Base-by-base conservation (phyloP, 2,329 filamentous ascomycete species). In the Lizonia empirigonia region DNA sequence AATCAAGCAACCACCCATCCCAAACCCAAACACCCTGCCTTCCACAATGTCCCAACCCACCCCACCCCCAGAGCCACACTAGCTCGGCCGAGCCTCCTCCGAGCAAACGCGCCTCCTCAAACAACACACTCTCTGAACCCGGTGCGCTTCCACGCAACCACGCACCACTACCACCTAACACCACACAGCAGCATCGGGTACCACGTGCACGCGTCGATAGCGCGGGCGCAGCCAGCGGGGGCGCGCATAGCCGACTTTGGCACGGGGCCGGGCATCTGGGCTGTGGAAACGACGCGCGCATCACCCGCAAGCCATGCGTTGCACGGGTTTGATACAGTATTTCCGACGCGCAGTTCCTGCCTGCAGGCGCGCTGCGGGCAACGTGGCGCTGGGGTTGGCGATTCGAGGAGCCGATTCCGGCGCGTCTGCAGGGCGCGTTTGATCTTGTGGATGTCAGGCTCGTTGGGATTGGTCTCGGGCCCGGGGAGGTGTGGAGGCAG, bases 401-500 rank as follows among this genome's bases (percentile, higher is more conserved):
- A 71, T 66, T 70, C 56, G 62, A 63, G 41, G 55, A 62, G 5
- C 66, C 68, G 3, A 55, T 69, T 12, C 68, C 68, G 0, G 35
- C 53, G 4, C 59, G 64, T 1, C 39, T 69, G 3, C 58, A 50
- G 5, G 66, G 67, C 18, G 55, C 55, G 22, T 71, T 63, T 47
- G 68, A 71, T 40, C 40, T 69, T 2, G 55, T 71, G n/a, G 67
- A 69, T 45, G 55, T 68, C n/a, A 60, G 67, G 0, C 52, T 71
- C 4, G 63, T 69, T 20, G 59, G 68, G 45, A 63, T 70, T 48
- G 55, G 59, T 20, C 60, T 71, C 50, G 65, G 66, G 18, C 39
- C 50, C 6, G 13, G 45, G 0, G 53, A 39, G 9, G 58, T 64
- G 13, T 71, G 67, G 66, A 49, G 57, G 10, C 22, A 35, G 0